phyloP scores from a whole-genome alignment of 192 early-diverging fungal species.

The Entrophospora sp. region DNA sequence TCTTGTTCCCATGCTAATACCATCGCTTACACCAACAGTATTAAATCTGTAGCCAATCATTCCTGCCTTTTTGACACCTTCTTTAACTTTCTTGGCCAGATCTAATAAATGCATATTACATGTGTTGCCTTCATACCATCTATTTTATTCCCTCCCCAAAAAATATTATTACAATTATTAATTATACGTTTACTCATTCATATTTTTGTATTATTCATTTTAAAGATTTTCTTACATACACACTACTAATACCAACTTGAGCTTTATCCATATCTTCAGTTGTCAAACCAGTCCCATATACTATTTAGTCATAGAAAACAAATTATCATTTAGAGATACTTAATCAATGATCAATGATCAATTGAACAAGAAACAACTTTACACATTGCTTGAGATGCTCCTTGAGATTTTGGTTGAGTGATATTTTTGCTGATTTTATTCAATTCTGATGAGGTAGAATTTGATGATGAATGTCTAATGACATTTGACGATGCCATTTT shows the following conservation, averaged over 20 bases:
- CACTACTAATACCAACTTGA: constrained; percentile 94
- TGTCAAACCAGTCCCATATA: constrained; percentile 90
- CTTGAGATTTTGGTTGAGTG: constrained; percentile 90
- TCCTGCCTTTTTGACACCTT: constrained; percentile 82
- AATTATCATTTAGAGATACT: not conserved
- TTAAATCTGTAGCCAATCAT: constrained; percentile 96
- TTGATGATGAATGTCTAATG: constrained; percentile 21
- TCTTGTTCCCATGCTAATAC: constrained; percentile 93
- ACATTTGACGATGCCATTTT: constrained; percentile 8
- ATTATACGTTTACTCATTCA: no score
- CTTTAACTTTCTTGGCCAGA: constrained; percentile 80
- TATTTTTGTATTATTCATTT: no score
- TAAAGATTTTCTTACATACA: constrained; percentile 51
- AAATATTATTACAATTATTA: no score
- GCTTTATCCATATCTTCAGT: constrained; percentile 74
- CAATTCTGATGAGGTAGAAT: constrained; percentile 31
- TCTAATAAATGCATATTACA: constrained; percentile 99
- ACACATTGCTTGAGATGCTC: constrained; percentile 97
- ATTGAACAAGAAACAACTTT: constrained; percentile 25
- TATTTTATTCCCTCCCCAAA: no score
- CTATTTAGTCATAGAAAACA: constrained; percentile 26
- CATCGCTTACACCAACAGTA: constrained; percentile 96
- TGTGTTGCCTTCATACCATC: constrained; percentile 98
- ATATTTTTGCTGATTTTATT: constrained; percentile 85
- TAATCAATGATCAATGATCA: not conserved